Evolutionary conservation across 208 protist genomes (phyloP).

Genomic region (Trichomonas gallinae): DNA sequence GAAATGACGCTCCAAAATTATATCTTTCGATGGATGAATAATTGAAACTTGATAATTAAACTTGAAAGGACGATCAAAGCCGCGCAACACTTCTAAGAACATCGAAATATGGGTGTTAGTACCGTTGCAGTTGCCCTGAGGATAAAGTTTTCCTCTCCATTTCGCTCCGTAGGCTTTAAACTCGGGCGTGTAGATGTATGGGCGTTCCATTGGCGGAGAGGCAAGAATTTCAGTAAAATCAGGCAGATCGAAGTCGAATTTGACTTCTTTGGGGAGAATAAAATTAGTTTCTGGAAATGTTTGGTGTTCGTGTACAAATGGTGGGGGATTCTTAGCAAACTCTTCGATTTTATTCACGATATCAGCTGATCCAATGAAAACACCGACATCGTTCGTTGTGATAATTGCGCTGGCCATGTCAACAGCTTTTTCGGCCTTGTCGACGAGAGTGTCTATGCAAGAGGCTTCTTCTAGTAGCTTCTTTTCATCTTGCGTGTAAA

Average conservation of each 20-base stretch:
- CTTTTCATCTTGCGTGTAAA: neutral
- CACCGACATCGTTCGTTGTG: neutral
- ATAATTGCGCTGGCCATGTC: neutral
- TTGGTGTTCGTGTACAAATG: neutral
- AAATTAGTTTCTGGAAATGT: neutral
- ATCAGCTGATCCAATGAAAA: neutral
- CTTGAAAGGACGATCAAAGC: neutral
- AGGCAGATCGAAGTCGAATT: neutral
- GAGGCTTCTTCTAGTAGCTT: neutral
- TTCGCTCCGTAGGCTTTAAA: neutral
- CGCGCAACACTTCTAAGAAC: neutral
- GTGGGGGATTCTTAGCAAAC: neutral
- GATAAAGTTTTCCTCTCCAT: conserved; percentile 3
- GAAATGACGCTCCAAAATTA: neutral
- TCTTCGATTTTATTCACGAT: neutral
- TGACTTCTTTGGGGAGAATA: neutral
- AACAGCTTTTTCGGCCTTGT: neutral
- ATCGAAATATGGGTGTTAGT: neutral
- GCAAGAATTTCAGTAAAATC: neutral
- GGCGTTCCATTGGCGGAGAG: too few relatives aligned
- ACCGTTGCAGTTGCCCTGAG: neutral
- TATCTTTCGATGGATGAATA: neutral
- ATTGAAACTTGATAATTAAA: neutral
- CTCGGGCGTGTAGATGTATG: neutral
- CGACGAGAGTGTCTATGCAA: neutral